Evolutionary conservation across 2,329 filamentous ascomycete genomes (phyloP), one percentile per base, ranked within the genome.

Genomic region (Fusarium pseudonygamai): DNA sequence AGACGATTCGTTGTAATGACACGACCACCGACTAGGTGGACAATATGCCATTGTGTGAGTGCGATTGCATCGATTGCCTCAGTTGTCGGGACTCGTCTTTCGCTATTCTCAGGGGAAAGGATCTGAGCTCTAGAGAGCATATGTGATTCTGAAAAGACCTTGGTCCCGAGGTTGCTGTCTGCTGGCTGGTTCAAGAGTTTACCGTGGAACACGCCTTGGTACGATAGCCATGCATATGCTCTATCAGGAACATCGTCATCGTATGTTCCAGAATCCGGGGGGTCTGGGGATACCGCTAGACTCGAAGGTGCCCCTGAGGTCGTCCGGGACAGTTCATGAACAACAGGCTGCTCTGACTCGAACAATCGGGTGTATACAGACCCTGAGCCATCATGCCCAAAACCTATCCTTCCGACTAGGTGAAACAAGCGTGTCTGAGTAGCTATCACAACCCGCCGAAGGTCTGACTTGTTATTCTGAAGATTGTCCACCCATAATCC

Each of bases 41-140:
- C 83, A 56, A 98, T 91, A 80, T 99, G 96, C 93, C 96, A 99
- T 78, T 97, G 95, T 11, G 95, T 97, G 72, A 99, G 85, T 1
- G 93, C 91, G 80, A 97, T 92, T 1, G 93, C 93, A 45, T 92
- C 90, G 43, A 98, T 91, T 3, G 90, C 87, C 67, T 97, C 94
- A 60, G 93, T 88, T 1, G 90, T 87, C 40, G 91, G 82, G 69
- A 90, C 92, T 70, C 87, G 89, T 30, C 92, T 92, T 69, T 89
- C 88, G 4, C 90, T 84, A 14, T 89, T 88, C 69, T 95, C 91
- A 1, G 90, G 87, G 6, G 90, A 87, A 4, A 93, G 90, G 46
- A 98, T 88, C 65, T 94, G 91, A 3, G 93, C 89, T 77, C 90
- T 90, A 22, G 93, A 85, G 59, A 98, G 84, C 83, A 97, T 87